Evolutionary conservation across 768 basidiomycete species (phyloP).

Genomic region (Podaxis carcinomalis): DNA sequence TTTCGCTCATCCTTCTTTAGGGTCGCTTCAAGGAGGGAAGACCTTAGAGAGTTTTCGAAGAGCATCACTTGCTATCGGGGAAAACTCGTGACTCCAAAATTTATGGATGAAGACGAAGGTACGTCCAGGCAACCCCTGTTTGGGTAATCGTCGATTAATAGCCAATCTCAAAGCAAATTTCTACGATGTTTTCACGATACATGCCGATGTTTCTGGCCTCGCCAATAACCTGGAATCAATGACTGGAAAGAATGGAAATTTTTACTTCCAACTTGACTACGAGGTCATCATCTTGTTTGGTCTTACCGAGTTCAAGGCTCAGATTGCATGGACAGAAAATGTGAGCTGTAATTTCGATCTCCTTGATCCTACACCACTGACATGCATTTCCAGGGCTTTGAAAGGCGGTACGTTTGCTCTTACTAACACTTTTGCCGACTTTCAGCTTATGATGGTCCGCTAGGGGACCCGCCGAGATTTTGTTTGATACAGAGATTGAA

Average conservation of each 20-base stretch:
- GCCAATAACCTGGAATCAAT: no score
- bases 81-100: constrained; percentile 14
- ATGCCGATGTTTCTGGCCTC: no score
- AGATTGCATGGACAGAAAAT: constrained; percentile 13
- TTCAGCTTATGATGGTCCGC: no score
- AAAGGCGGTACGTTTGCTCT: constrained; percentile 14
- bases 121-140: not conserved
- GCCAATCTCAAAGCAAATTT: no score
- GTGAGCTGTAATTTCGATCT: constrained; percentile 1
- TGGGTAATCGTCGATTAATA: no score
- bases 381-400: constrained; percentile 13
- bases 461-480: constrained; percentile 16
- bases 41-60: constrained; percentile 6
- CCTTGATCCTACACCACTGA: not conserved
- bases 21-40: not conserved
- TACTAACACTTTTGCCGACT: no score
- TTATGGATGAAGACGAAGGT: constrained; percentile 20
- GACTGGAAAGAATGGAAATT: no score
- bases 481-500: constrained; percentile 13
- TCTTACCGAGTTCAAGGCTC: constrained; percentile 16
- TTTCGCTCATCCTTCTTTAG: constrained; percentile 18
- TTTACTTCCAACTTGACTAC: no score
- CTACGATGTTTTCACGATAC: no score
- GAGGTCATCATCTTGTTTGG: no score
- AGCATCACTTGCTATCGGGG: constrained; percentile 20